Conservation (phyloP, 345 rosid species). For the Lumnitzera racemosa region DNA sequence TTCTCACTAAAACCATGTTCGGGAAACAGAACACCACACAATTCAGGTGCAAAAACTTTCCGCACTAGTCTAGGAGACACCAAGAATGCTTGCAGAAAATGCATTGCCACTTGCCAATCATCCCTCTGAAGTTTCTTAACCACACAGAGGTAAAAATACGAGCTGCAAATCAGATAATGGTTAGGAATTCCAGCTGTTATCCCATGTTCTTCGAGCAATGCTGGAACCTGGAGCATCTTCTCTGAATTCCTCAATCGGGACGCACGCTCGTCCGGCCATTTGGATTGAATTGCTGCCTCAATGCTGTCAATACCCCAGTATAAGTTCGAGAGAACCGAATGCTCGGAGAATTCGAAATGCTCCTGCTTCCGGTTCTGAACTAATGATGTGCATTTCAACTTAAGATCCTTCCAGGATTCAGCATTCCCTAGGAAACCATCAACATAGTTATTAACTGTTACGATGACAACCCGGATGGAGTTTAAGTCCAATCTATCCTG, state of each 20-base stretch:
- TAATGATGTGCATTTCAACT: slow-evolving; percentile 35
- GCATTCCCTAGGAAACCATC: slow-evolving; percentile 19
- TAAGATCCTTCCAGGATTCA: slow-evolving; percentile 30
- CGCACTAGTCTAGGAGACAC: slow-evolving; percentile 50
- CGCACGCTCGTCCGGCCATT: slow-evolving; percentile 25
- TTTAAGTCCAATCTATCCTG: slow-evolving; percentile 33
- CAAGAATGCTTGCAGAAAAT: slow-evolving; percentile 61
- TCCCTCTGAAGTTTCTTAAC: slow-evolving; percentile 55
- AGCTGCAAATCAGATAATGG: slow-evolving; percentile 26
- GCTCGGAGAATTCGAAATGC: slow-evolving; percentile 56
- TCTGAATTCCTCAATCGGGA: slow-evolving; percentile 42
- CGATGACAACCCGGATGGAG: slow-evolving; percentile 28
- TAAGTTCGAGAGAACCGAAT: slow-evolving; percentile 57
- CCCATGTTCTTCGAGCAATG: slow-evolving; percentile 72
- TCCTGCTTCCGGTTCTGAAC: slow-evolving; percentile 29
- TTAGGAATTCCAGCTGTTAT: slow-evolving; percentile 59
- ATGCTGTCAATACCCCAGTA: slow-evolving; percentile 67
- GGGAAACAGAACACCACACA: slow-evolving; percentile 39
- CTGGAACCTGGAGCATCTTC: slow-evolving; percentile 81
- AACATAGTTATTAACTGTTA: slow-evolving; percentile 36
- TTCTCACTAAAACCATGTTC: slow-evolving; percentile 11
- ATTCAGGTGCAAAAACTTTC: slow-evolving; percentile 35
- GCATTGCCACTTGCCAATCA: slow-evolving; percentile 58
- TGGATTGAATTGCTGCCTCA: slow-evolving; percentile 41
- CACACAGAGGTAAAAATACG: slow-evolving; percentile 53